These are phyloP conservation scores for Sporothrix protearum DNA, from an alignment of 2,329 filamentous ascomycete genomes.

Conservation along the genomic window DNA sequence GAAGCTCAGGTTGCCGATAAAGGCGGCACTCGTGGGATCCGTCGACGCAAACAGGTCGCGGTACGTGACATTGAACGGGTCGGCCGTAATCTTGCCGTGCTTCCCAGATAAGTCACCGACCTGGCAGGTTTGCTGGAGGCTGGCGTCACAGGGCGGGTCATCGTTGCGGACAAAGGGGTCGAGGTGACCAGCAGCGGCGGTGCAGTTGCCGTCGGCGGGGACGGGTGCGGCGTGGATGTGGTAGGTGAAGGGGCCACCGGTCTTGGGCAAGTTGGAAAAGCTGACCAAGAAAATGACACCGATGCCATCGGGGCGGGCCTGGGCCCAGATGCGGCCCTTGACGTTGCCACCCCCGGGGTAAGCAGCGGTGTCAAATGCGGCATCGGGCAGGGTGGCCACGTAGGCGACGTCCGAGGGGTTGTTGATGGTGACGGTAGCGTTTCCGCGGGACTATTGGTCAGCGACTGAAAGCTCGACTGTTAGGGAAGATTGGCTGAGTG, in stretches of 20 bases:
- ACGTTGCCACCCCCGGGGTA: conserved; percentile 50
- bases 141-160: conserved; percentile 55
- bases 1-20: conserved; percentile 63
- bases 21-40: conserved; percentile 48
- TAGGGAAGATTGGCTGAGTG: too few relatives aligned
- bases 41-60: conserved; percentile 58
- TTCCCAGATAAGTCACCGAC: conserved; percentile 76
- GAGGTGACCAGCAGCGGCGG: conserved; percentile 61
- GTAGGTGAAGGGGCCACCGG: conserved; percentile 48
- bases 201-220: conserved; percentile 67
- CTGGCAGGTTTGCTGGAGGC: conserved; percentile 62
- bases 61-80: conserved; percentile 50
- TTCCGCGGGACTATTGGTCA: conserved; percentile 22
- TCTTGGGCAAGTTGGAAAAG: conserved; percentile 36
- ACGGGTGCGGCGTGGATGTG: conserved; percentile 68
- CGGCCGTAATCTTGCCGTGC: conserved; percentile 56
- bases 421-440: conserved; percentile 40
- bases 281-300: conserved; percentile 36
- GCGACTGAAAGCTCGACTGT: background rate
- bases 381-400: conserved; percentile 53
- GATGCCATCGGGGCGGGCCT: conserved; percentile 31
- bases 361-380: conserved; percentile 49
- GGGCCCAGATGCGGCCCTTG: conserved; percentile 38
- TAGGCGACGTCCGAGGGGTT: conserved; percentile 56
- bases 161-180: conserved; percentile 68